Conservation (phyloP, 2,329 filamentous ascomycete species). For the Trichophyton rubrum region DNA sequence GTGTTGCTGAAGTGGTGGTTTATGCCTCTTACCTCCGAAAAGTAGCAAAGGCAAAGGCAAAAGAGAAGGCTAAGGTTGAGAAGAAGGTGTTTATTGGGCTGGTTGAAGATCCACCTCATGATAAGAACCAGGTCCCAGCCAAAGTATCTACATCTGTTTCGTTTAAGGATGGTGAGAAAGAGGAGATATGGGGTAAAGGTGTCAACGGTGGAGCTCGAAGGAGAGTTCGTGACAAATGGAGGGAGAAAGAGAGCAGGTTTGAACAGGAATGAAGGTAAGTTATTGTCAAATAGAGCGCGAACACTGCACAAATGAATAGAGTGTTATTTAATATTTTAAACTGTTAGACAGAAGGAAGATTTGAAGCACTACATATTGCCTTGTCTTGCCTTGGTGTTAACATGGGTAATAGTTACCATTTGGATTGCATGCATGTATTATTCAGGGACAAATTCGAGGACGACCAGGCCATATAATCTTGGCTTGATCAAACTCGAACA, state of each 20-base stretch:
- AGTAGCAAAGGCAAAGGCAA: constrained; percentile 27
- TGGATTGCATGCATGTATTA: constrained; percentile 14
- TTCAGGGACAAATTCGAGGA: background rate
- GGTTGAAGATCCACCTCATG: constrained; percentile 9
- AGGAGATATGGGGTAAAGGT: constrained; percentile 32
- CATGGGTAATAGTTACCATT: too few relatives aligned
- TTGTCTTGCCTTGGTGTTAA: background rate
- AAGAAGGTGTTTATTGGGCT: constrained; percentile 23
- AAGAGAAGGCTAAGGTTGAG: constrained; percentile 29
- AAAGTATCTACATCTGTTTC: background rate
- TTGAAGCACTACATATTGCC: background rate
- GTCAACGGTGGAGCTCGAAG: constrained; percentile 30
- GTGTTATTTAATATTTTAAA: background rate
- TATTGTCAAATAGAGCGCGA: background rate
- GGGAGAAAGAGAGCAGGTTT: constrained; percentile 14
- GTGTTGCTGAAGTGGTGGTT: constrained; percentile 35
- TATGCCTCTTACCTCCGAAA: constrained; percentile 37
- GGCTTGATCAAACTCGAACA: constrained; percentile 12
- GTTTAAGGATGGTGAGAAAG: constrained; percentile 9
- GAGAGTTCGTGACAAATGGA: constrained; percentile 30
- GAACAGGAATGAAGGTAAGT: background rate
- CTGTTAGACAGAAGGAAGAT: background rate
- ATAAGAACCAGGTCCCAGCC: background rate
- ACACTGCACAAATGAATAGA: background rate
- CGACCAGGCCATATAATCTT: constrained; percentile 5